Conservation (phyloP, 805 yeast species). For the Kregervanrija delftensis region DNA sequence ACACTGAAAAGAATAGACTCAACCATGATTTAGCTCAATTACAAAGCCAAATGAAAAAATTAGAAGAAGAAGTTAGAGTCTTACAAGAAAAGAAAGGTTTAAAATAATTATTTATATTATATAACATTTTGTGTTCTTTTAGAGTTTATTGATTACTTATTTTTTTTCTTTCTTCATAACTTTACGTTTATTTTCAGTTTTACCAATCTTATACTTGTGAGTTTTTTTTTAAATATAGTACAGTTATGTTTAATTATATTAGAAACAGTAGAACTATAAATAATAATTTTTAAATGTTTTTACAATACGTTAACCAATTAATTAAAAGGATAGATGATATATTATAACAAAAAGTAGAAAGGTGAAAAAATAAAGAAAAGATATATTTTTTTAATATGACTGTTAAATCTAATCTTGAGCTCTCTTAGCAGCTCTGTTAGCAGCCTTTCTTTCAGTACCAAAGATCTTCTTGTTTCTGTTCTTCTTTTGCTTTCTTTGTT, state of each 20-base stretch:
- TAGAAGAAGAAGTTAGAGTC: slow-evolving; percentile 69
- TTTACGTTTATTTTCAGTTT: no score
- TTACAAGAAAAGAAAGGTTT: slow-evolving; percentile 49
- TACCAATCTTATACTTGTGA: no score
- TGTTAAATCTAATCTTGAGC: slow-evolving; percentile 58
- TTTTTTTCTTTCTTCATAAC: slow-evolving; percentile 3
- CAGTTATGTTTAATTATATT: no score
- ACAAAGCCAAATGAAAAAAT: slow-evolving; percentile 64
- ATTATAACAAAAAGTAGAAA: not conserved
- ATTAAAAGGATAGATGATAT: no score
- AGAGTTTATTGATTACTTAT: slow-evolving; percentile 1
- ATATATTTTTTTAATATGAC: not conserved
- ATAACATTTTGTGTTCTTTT: not conserved
- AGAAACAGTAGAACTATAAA: no score
- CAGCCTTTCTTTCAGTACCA: slow-evolving; percentile 95
- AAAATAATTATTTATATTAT: slow-evolving; percentile 10
- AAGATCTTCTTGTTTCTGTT: slow-evolving; percentile 99
- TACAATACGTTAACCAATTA: no score
- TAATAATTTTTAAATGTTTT: not conserved
- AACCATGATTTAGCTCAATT: slow-evolving; percentile 90
- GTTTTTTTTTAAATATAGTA: no score
- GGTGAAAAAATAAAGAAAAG: not conserved
- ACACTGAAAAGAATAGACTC: slow-evolving; percentile 87
- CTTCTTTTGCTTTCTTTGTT: slow-evolving; percentile 99
- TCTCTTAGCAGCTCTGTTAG: slow-evolving; percentile 89